phyloP scores from a whole-genome alignment of 2,329 filamentous ascomycete genomes.

The Paecilomyces formosus region DNA sequence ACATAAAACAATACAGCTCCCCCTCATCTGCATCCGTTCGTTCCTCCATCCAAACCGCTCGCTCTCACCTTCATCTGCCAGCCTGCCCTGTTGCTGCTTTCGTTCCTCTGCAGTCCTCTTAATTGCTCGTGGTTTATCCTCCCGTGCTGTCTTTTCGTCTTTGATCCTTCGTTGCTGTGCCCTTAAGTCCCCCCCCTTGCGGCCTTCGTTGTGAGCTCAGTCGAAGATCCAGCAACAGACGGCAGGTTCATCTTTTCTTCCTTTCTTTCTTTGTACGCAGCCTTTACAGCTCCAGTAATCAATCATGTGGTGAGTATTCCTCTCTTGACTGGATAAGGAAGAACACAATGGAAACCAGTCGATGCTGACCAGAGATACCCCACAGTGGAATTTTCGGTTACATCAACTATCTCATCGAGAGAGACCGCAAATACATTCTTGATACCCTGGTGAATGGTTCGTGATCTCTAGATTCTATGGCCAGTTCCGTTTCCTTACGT shows the following conservation, averaged over 20 bases:
- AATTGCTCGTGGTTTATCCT: conserved; percentile 1
- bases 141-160: background rate
- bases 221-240: conserved; percentile 1
- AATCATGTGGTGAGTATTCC: conserved; percentile 28
- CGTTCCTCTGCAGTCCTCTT: background rate
- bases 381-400: conserved; percentile 61
- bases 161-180: background rate
- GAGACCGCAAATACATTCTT: conserved; percentile 93
- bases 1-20: conserved; percentile 17
- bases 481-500: conserved; percentile 7
- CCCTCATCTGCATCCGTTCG: conserved; percentile 1
- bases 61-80: background rate
- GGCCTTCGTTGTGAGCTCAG: background rate
- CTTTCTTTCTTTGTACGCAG: conserved; percentile 1
- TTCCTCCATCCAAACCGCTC: conserved; percentile 1
- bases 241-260: background rate
- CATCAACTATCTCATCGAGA: conserved; percentile 98
- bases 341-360: background rate
- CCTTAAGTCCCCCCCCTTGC: background rate
- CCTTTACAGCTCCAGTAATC: conserved; percentile 3
- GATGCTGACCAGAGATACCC: conserved; percentile 8
- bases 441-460: conserved; percentile 92
- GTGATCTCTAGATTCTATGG: conserved; percentile 24
- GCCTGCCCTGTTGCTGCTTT: background rate
- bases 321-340: background rate